phyloP scores from a whole-genome alignment of 2,329 filamentous ascomycete species.

The Pyrenophora graminea region DNA sequence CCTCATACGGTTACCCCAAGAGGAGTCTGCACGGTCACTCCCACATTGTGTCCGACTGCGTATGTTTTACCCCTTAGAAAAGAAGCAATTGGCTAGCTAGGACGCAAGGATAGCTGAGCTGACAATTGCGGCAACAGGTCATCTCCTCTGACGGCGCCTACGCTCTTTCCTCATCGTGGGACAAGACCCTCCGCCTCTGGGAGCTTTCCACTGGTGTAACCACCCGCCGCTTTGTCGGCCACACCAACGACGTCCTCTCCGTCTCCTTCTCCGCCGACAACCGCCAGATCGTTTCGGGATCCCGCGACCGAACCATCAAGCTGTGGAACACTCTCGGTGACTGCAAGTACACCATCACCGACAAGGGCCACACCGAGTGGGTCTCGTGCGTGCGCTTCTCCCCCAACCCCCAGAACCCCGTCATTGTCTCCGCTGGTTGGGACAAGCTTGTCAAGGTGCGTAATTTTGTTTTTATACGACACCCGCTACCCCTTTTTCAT shows the following conservation, averaged over 20 bases:
- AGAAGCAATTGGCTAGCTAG: conserved; percentile 34
- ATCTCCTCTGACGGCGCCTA: conserved; percentile 99
- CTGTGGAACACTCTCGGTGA: conserved; percentile 99
- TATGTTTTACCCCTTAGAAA: conserved; percentile 60
- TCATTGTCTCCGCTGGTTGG: conserved; percentile 98
- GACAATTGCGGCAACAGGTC: conserved; percentile 64
- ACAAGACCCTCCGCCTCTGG: conserved; percentile 99
- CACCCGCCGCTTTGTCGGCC: conserved; percentile 97
- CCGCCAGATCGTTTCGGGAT: conserved; percentile 99
- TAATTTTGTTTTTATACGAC: conserved; percentile 31
- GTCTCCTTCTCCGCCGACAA: conserved; percentile 99
- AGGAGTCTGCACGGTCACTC: conserved; percentile 98
- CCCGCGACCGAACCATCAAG: conserved; percentile 98
- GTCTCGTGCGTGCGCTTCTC: conserved; percentile 99
- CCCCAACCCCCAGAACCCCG: conserved; percentile 99
- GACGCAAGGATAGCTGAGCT: conserved; percentile 34
- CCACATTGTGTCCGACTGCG: conserved; percentile 99
- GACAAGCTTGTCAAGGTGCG: conserved; percentile 99
- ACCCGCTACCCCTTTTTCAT: conserved; percentile 56
- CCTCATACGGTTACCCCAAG: conserved; percentile 98
- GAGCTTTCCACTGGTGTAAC: conserved; percentile 97
- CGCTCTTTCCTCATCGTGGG: conserved; percentile 97
- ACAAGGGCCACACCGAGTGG: conserved; percentile 99
- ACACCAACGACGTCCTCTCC: conserved; percentile 99
- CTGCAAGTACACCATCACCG: conserved; percentile 99